Evolutionary conservation across 208 protist genomes (phyloP).

Genomic region (Leishmania major): DNA sequence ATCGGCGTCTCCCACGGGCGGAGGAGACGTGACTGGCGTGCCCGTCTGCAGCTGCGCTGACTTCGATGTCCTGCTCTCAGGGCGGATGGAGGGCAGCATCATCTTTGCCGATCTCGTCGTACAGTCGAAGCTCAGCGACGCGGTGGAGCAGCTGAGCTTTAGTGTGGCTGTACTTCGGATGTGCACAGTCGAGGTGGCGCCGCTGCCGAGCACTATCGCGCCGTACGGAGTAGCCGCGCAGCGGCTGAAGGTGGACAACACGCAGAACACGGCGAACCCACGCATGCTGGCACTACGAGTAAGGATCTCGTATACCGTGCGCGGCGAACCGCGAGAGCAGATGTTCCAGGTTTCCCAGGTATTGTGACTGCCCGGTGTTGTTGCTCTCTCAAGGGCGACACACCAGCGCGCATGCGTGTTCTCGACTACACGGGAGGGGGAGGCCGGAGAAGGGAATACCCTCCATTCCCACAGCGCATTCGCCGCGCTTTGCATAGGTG

Average conservation of each 20-base stretch:
- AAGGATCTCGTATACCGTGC: conserved; percentile 67
- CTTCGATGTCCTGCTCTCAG: conserved; percentile 48
- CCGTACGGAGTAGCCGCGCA: conserved; percentile 48
- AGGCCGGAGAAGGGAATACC: background rate
- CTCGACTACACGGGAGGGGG: background rate
- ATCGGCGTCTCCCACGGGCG: background rate
- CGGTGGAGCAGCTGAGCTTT: conserved; percentile 62
- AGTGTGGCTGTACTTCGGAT: conserved; percentile 73
- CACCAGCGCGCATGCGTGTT: background rate
- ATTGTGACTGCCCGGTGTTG: background rate
- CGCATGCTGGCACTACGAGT: conserved; percentile 66
- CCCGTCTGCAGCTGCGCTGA: conserved; percentile 60
- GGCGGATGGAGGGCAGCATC: conserved; percentile 18
- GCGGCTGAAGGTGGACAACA: conserved; percentile 55
- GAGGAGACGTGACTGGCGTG: conserved; percentile 10
- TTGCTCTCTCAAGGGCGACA: background rate
- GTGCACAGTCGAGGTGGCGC: conserved; percentile 59
- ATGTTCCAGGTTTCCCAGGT: conserved; percentile 62
- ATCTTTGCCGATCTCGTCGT: conserved; percentile 47
- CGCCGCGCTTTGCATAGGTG: background rate
- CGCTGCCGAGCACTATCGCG: conserved; percentile 43
- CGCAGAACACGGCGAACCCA: conserved; percentile 46
- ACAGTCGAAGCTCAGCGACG: conserved; percentile 28
- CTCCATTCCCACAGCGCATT: background rate
- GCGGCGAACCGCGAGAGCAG: conserved; percentile 46